Base-by-base conservation (phyloP, 345 rosid genomes). In the Eucalyptus regnans region DNA sequence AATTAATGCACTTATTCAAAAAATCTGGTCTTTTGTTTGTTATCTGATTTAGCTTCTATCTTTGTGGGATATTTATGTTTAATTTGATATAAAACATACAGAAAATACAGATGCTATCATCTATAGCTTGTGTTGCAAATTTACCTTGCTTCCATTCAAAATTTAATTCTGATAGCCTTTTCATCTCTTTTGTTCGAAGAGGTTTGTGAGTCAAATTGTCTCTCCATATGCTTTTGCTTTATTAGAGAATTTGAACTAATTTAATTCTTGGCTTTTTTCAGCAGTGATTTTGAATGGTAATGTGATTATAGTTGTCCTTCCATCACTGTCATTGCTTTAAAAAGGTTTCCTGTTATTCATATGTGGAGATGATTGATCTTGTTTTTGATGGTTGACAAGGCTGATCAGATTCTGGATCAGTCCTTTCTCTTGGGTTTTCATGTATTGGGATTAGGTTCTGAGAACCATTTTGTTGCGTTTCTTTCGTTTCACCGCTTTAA, bases 351-450 rank as follows among this genome's bases (percentile, higher is more conserved):
- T 37, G 25, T 71, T 37, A 37, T 37, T 71, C 25, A 71, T 71
- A 76, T 41, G 48, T 20, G 48, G 84, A 76, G 84, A 41, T 41
- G 84, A 76, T 20, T 18, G 48, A 76, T 76, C 84, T 76, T 76
- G 84, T 41, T 76, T 76, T 76, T 76, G 84, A 76, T 76, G 48
- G 84, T 76, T 76, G 84, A 76, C 29, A 41, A 41, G 84, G 84
- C 48, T 76, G 29, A 41, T 76, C 9, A 23, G 91, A 94, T 96
- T 90, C 89, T 97, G 93, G 97, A 96, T 93, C 97, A 95, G 86
- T 97, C 97, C 90, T 93, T 94, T 87, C 94, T 92, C 87, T 94
- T 96, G 96, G 99, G 96, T 86, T 96, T 96, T 91, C 97, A 95
- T 91, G 94, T 96, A 33, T 68, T 33, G 43, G 17, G 17, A 68